Evolutionary conservation across 805 yeast genomes (phyloP).

Genomic region (Jamesozyma jinghongensis): DNA sequence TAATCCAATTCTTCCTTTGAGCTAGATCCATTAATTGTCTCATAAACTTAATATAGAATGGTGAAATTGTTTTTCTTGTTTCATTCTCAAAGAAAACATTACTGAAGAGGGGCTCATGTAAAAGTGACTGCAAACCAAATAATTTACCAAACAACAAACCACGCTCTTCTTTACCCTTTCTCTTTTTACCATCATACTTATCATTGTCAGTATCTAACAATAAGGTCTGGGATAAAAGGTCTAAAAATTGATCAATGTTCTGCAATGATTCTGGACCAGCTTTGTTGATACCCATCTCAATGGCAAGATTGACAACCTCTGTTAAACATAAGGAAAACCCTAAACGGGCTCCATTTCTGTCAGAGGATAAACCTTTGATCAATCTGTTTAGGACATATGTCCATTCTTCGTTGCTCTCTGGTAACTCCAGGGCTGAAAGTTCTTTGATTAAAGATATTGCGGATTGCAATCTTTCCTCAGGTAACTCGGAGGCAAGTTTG

Average conservation of each 20-base stretch:
- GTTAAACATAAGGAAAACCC: slow-evolving; percentile 86
- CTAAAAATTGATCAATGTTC: slow-evolving; percentile 16
- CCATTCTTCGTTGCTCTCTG: slow-evolving; percentile 51
- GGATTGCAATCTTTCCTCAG: slow-evolving; percentile 60
- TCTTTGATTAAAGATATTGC: slow-evolving; percentile 60
- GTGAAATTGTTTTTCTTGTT: slow-evolving; percentile 8
- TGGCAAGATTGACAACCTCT: slow-evolving; percentile 43
- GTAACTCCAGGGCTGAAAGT: slow-evolving; percentile 32
- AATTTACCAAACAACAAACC: slow-evolving; percentile 71
- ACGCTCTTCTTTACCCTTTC: slow-evolving; percentile 77
- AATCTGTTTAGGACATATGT: slow-evolving; percentile 71
- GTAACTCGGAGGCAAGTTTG: slow-evolving; percentile 65
- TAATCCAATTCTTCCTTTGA: slow-evolving; percentile 65
- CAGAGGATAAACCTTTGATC: slow-evolving; percentile 70
- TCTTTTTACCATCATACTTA: slow-evolving; percentile 31
- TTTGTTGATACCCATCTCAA: slow-evolving; percentile 13
- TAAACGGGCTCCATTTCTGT: slow-evolving; percentile 73
- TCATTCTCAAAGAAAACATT: slow-evolving; percentile 26
- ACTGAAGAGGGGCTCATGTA: slow-evolving; percentile 41
- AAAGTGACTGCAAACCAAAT: slow-evolving; percentile 72
- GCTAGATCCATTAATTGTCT: slow-evolving; percentile 49
- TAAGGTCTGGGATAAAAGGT: slow-evolving; percentile 23
- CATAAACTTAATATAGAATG: slow-evolving; percentile 35
- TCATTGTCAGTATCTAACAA: slow-evolving; percentile 32
- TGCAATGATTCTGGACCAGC: slow-evolving; percentile 12